A percentile compares a stretch with the other conserved stretches of the same genome.
phyloP scores from a whole-genome alignment of 2,329 filamentous ascomycete genomes.

The Blastomyces silverae region DNA sequence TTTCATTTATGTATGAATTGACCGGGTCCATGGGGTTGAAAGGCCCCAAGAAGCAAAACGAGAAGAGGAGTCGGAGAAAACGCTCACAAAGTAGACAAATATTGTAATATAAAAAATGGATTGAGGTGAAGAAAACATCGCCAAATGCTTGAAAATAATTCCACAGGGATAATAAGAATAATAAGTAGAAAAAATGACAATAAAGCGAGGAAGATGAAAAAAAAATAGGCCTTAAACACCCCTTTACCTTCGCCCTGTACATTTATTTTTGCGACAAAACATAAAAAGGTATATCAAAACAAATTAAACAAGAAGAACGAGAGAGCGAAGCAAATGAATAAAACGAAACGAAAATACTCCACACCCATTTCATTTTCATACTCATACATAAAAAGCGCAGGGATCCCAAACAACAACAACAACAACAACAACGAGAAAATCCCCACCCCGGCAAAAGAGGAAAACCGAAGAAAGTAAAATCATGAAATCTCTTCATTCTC shows the following conservation, averaged over 20 bases:
- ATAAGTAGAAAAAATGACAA: background rate
- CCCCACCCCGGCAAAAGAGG: background rate
- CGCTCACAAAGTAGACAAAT: background rate
- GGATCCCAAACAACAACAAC: background rate
- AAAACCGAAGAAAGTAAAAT: background rate
- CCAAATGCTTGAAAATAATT: background rate
- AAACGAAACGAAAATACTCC: background rate
- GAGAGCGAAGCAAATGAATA: background rate
- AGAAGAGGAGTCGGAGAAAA: background rate
- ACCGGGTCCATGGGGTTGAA: background rate
- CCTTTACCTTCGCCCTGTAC: background rate
- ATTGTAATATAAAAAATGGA: background rate
- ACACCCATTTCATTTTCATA: conserved; percentile 8
- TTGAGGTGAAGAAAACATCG: background rate
- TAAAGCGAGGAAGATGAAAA: too few species aligned
- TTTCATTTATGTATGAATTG: background rate
- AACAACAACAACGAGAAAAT: background rate
- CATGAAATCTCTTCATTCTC: conserved; percentile 39
- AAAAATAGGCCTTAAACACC: conserved; percentile 6
- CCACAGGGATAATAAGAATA: background rate
- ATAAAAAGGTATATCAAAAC: conserved; percentile 6
- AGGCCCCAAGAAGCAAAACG: background rate
- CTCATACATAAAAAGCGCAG: conserved; percentile 9
- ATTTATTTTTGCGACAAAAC: background rate
- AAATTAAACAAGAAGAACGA: conserved; percentile 5